Evolutionary conservation across 495 filamentous ascomycete genomes (phyloP), one percentile per base, ranked within the genome.

Genomic region (Cenococcum geophilum): DNA sequence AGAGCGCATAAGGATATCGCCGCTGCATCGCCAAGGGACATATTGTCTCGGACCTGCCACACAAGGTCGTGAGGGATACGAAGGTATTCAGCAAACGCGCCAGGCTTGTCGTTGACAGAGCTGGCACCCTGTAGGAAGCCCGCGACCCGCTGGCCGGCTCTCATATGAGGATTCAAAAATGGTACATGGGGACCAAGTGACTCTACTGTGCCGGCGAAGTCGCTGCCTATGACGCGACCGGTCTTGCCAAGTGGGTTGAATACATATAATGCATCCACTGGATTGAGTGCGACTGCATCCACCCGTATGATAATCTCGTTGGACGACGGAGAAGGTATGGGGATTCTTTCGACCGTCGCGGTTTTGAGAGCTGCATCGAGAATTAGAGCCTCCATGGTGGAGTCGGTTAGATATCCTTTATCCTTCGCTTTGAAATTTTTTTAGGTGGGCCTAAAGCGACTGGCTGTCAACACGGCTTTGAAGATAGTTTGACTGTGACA

Each of bases 31-130:
- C 71, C 72, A 4, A 70, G 42, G 5, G 35, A 47, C 48, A 76
- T 56, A 4, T 43, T 21, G 11, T 70, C 63, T 0, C 74, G 74
- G 0, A 79, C 64, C 8, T 56, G 63, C 69, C 76, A 74, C 9
- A 75, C 68, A 0, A 79, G 65, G 60, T 76, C 75, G 23, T 59
- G 65, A 4, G 57, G 50, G 16, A 65, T 52, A 3, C 61, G 40
- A 6, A 76, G 49, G 61, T 72, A 78, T 56, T 78, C 73, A 25
- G 76, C 75, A 61, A 79, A 79, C 1, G 76, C 75, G 32, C 77
- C 76, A 0, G 62, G 59, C 32, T 59, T 60, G 2, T 73, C 70
- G 59, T 76, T 76, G 36, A 66, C 58, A 22, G 67, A 71, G 63
- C 70, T 67, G n/a, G 74, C 73, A 54, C 69, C 70, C 61, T 76